Conservation (phyloP, 176 grass and related monocot genomes). For the Rhynchospora breviuscula region DNA sequence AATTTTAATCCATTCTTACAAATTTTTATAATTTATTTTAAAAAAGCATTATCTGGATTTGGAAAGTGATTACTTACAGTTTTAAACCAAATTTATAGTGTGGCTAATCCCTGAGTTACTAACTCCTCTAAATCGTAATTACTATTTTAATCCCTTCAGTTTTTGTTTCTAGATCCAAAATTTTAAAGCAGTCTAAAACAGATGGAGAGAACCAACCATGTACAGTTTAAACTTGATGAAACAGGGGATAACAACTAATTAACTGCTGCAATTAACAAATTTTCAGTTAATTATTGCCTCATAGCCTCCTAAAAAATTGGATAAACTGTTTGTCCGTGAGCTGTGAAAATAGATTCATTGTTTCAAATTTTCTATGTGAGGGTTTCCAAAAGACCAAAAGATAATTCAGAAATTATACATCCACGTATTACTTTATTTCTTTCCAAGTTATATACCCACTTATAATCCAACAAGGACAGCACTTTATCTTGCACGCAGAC, state of each 20-base stretch:
- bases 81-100: too few relatives aligned
- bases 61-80: too few relatives aligned
- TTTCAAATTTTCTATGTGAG: background rate
- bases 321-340: conserved; percentile 6
- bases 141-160: background rate
- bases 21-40: too few relatives aligned
- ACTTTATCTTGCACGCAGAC: conserved; percentile 19
- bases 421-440: background rate
- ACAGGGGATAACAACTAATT: background rate
- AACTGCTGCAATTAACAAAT: background rate
- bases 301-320: background rate
- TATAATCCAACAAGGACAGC: background rate
- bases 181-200: background rate
- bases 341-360: background rate
- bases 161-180: background rate
- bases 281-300: background rate
- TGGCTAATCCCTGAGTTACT: background rate
- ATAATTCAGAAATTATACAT: background rate
- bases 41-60: too few relatives aligned
- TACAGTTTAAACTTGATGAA: background rate
- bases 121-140: background rate
- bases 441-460: background rate
- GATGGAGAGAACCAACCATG: background rate
- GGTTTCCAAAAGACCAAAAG: background rate
- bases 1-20: too few relatives aligned